Conservation (phyloP, 495 filamentous ascomycete species). For the Penicillium taxi region DNA sequence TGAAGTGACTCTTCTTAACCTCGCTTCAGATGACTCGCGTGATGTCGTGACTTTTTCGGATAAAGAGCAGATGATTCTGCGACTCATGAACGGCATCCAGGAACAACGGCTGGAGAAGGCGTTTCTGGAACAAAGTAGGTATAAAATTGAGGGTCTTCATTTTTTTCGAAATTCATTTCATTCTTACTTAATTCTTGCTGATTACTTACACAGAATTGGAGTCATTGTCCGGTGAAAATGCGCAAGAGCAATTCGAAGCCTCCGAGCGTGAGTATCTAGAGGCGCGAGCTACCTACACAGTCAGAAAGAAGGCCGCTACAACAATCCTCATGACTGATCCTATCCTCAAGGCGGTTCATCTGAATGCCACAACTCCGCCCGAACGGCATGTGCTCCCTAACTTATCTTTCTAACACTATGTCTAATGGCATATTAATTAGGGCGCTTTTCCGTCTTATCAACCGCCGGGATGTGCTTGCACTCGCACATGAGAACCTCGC, state of each 20-base stretch:
- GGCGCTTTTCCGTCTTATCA: constrained; percentile 54
- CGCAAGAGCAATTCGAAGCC: constrained; percentile 42
- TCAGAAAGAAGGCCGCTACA: constrained; percentile 58
- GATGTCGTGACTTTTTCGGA: constrained; percentile 51
- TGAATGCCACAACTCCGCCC: constrained; percentile 54
- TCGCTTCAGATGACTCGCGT: constrained; percentile 35
- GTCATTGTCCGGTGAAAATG: constrained; percentile 31
- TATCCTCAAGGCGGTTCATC: constrained; percentile 66
- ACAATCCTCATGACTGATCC: constrained; percentile 63
- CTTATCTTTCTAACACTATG: constrained; percentile 1
- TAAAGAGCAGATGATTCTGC: constrained; percentile 53
- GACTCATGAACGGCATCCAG: constrained; percentile 60
- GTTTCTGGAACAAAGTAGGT: constrained; percentile 49
- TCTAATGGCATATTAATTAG: constrained; percentile 33
- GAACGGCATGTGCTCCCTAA: constrained; percentile 49
- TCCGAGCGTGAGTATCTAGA: constrained; percentile 61
- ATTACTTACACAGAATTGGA: constrained; percentile 22
- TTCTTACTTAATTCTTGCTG: constrained; percentile 6
- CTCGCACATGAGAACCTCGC: constrained; percentile 51
- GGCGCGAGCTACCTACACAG: constrained; percentile 56
- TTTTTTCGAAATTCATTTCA: constrained; percentile 1
- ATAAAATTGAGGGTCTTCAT: constrained; percentile 3
- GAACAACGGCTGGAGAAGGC: constrained; percentile 63
- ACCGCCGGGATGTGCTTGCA: constrained; percentile 59
- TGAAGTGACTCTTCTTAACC: constrained; percentile 32